Percentiles rank a stretch among this genome's conserved stretches.
These are phyloP conservation scores for Dimocarpus longan DNA, from an alignment of 345 rosid genomes.

Conservation along the genomic window DNA sequence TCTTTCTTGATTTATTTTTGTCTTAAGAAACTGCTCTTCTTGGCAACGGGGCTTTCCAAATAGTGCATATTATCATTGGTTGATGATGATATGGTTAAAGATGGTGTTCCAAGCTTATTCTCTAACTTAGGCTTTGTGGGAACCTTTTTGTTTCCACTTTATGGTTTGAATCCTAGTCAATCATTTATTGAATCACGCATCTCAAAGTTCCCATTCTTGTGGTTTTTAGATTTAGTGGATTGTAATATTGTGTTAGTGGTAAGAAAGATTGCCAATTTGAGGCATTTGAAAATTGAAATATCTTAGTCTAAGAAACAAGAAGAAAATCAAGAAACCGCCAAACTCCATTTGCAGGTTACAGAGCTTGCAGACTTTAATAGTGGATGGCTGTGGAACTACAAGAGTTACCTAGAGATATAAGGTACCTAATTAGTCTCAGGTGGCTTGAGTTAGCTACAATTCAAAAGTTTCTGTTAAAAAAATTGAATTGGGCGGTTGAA, in stretches of 20 bases:
- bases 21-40: not conserved
- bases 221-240: constrained; percentile 1
- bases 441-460: not conserved
- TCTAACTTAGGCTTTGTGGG: constrained; percentile 4
- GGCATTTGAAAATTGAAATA: constrained; percentile 22
- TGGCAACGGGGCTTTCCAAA: constrained; percentile 58
- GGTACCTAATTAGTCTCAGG: constrained; percentile 15
- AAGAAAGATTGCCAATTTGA: constrained; percentile 15
- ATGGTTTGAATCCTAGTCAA: not conserved
- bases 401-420: constrained; percentile 19
- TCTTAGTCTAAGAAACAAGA: not conserved
- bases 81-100: not conserved
- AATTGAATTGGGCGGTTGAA: not conserved
- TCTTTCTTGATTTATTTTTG: too few relatives aligned
- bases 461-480: not conserved
- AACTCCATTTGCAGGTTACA: constrained; percentile 8
- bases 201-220: constrained; percentile 13
- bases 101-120: not conserved
- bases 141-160: constrained; percentile 5
- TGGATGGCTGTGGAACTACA: not conserved
- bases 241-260: constrained; percentile 14
- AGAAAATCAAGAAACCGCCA: constrained; percentile 13
- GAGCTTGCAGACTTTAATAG: not conserved
- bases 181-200: not conserved
- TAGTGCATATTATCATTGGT: constrained; percentile 54